A percentile compares a stretch with the other conserved stretches of the same genome.
Evolutionary conservation across 1,139 yeast species (phyloP).

Genomic region (Debaryomyces coudertii): DNA sequence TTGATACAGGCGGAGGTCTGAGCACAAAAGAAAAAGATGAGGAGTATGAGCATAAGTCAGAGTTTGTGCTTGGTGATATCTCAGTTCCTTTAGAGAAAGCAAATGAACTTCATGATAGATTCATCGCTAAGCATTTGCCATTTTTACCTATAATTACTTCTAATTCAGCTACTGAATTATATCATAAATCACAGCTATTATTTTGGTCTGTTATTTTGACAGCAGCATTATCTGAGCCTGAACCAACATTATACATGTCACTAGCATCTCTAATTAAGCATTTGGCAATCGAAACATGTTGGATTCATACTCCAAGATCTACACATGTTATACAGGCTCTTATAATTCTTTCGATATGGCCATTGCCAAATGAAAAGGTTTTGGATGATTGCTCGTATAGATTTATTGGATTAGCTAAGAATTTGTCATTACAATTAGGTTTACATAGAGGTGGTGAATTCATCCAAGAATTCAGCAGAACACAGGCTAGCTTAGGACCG

Average conservation of each 20-base stretch:
- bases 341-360: slow-evolving; percentile 84
- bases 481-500: slow-evolving; percentile 81
- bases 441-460: slow-evolving; percentile 87
- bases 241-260: slow-evolving; percentile 77
- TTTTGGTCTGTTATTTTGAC: slow-evolving; percentile 93
- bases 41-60: slow-evolving; percentile 38
- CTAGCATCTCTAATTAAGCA: slow-evolving; percentile 81
- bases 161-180: slow-evolving; percentile 72
- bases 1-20: not conserved
- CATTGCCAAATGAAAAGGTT: slow-evolving; percentile 89
- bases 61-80: slow-evolving; percentile 76
- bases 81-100: slow-evolving; percentile 68
- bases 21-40: slow-evolving; percentile 15
- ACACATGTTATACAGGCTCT: slow-evolving; percentile 92
- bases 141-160: slow-evolving; percentile 79
- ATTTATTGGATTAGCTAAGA: slow-evolving; percentile 84
- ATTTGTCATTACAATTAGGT: slow-evolving; percentile 85
- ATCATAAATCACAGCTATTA: slow-evolving; percentile 78
- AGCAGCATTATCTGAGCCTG: slow-evolving; percentile 85
- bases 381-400: slow-evolving; percentile 91
- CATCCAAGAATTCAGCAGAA: slow-evolving; percentile 86
- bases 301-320: slow-evolving; percentile 92
- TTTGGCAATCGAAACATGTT: slow-evolving; percentile 88
- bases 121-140: slow-evolving; percentile 69
- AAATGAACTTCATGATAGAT: slow-evolving; percentile 67